Evolutionary conservation across 2,329 filamentous ascomycete species (phyloP).

Genomic region (Trichoderma oligosporum): DNA sequence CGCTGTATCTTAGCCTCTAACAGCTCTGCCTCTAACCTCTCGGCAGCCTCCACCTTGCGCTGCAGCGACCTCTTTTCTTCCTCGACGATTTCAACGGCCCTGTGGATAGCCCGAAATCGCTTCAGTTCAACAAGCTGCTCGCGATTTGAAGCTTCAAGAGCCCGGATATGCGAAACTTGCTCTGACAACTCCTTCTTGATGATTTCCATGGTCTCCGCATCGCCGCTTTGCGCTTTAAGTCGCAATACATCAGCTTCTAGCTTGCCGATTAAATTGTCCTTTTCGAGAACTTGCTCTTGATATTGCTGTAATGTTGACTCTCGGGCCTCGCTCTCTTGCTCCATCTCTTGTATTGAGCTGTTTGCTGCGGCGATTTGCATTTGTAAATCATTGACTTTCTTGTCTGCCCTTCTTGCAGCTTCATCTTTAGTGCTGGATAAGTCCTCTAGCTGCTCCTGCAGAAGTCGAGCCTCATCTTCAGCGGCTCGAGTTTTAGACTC

Average conservation of each 20-base stretch:
- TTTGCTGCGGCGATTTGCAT: slow-evolving; percentile 46
- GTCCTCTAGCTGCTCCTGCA: slow-evolving; percentile 82
- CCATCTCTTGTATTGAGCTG: slow-evolving; percentile 53
- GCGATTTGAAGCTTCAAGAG: slow-evolving; percentile 73
- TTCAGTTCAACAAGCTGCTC: slow-evolving; percentile 78
- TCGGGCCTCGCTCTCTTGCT: slow-evolving; percentile 54
- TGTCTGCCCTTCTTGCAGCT: slow-evolving; percentile 59
- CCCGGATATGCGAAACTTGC: slow-evolving; percentile 86
- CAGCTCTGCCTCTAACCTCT: slow-evolving; percentile 70
- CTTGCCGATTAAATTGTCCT: slow-evolving; percentile 66
- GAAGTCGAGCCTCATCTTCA: slow-evolving; percentile 66
- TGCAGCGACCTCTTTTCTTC: slow-evolving; percentile 88
- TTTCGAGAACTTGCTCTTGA: slow-evolving; percentile 64
- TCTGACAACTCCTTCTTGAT: slow-evolving; percentile 86
- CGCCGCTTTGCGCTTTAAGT: slow-evolving; percentile 80
- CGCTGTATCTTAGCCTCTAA: slow-evolving; percentile 76
- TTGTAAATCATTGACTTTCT: slow-evolving; percentile 52
- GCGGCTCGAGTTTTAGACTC: slow-evolving; percentile 67
- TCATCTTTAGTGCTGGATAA: slow-evolving; percentile 60
- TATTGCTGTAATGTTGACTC: slow-evolving; percentile 55
- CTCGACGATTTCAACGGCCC: slow-evolving; percentile 88
- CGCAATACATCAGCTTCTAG: slow-evolving; percentile 80
- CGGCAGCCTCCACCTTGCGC: slow-evolving; percentile 70
- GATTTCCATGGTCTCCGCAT: slow-evolving; percentile 78
- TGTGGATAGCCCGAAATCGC: slow-evolving; percentile 74